A percentile compares a stretch with the other conserved stretches of the same genome.
phyloP scores from a whole-genome alignment of 1,284 basidiomycete species.

The Sanghuangporus baumii region DNA sequence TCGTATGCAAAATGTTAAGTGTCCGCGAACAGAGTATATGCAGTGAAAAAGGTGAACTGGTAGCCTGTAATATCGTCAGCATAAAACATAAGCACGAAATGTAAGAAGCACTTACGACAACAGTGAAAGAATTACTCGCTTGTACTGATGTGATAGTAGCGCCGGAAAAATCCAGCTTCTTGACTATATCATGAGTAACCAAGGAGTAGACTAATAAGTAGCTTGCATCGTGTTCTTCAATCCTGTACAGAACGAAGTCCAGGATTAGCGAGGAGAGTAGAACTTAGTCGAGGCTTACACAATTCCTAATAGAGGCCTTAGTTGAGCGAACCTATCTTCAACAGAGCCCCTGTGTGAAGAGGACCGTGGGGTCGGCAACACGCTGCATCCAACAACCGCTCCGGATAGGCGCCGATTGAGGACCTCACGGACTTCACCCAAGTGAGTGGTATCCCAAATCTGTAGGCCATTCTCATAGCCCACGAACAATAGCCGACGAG shows the following conservation, averaged over 20 bases:
- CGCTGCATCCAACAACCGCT: conserved; percentile 38
- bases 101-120: conserved; percentile 43
- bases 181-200: conserved; percentile 47
- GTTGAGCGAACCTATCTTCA: conserved; percentile 28
- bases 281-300: conserved; percentile 37
- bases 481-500: conserved; percentile 51
- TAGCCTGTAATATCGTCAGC: conserved; percentile 38
- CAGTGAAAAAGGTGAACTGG: conserved; percentile 48
- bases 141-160: conserved; percentile 38
- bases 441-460: conserved; percentile 62
- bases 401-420: conserved; percentile 38
- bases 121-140: conserved; percentile 45
- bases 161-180: conserved; percentile 39
- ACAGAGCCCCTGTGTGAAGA: background rate
- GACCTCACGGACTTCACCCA: conserved; percentile 50
- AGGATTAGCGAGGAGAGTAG: background rate
- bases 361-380: conserved; percentile 35
- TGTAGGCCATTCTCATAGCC: conserved; percentile 56
- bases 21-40: conserved; percentile 52
- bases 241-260: conserved; percentile 16
- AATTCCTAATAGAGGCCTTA: conserved; percentile 50
- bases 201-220: conserved; percentile 57
- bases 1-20: conserved; percentile 45
- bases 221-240: conserved; percentile 26
- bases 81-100: background rate